These are phyloP conservation scores for Penicillium dipodomyicola DNA, from an alignment of 495 filamentous ascomycete species.

Conservation along the genomic window DNA sequence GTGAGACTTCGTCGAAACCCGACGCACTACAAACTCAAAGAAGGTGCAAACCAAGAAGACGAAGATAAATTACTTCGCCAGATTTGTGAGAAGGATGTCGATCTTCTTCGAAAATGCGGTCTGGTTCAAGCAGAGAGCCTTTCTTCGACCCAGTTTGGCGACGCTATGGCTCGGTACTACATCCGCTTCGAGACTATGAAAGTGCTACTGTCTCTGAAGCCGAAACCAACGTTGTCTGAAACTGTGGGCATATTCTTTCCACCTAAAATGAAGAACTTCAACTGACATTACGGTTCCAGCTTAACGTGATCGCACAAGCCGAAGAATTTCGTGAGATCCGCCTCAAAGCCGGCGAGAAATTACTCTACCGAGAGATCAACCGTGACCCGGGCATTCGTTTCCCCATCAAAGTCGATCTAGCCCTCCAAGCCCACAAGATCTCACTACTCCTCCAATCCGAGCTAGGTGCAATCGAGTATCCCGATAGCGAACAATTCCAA, in stretches of 20 bases:
- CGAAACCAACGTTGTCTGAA: constrained; percentile 59
- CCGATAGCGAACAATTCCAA: constrained; percentile 57
- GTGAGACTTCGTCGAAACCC: constrained; percentile 82
- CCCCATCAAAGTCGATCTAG: constrained; percentile 76
- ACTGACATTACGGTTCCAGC: constrained; percentile 48
- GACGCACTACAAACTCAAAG: constrained; percentile 69
- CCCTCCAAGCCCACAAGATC: constrained; percentile 74
- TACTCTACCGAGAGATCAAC: constrained; percentile 80
- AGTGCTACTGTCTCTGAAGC: constrained; percentile 60
- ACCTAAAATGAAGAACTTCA: not conserved
- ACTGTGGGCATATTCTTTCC: constrained; percentile 56
- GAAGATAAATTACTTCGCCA: constrained; percentile 70
- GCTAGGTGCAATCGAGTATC: constrained; percentile 72
- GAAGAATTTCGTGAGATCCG: constrained; percentile 75
- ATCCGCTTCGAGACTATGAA: constrained; percentile 91
- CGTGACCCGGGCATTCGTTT: constrained; percentile 67
- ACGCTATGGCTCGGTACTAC: constrained; percentile 93
- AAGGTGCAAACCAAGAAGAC: constrained; percentile 49
- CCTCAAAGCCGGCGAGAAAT: constrained; percentile 71
- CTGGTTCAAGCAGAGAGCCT: constrained; percentile 58
- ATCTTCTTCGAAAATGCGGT: constrained; percentile 58
- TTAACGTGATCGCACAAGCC: constrained; percentile 66
- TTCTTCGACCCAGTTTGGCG: constrained; percentile 71
- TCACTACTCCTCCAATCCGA: constrained; percentile 80
- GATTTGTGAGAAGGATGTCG: constrained; percentile 80